Evolutionary conservation across 73 alveolate genomes (phyloP).

Genomic region (Paramecium bursaria): DNA sequence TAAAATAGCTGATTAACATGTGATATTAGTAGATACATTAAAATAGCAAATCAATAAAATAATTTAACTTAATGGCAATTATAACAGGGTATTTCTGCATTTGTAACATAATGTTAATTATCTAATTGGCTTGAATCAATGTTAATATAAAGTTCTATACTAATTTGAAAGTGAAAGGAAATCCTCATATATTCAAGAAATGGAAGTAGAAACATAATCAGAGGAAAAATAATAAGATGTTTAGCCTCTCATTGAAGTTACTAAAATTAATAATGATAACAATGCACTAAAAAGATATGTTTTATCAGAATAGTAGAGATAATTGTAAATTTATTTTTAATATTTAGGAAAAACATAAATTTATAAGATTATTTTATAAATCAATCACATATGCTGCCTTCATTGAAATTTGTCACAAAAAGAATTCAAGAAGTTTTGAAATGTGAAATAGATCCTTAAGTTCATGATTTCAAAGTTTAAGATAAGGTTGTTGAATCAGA

Average conservation of each 20-base stretch:
- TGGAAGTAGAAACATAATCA: neutral
- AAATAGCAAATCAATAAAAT: too few relatives aligned
- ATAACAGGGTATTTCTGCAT: too few relatives aligned
- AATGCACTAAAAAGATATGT: neutral
- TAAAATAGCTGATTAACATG: too few relatives aligned
- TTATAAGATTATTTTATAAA: constrained; percentile 8
- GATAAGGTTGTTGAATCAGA: too few relatives aligned
- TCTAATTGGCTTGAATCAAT: too few relatives aligned
- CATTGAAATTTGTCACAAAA: constrained; percentile 13
- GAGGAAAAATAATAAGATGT: neutral
- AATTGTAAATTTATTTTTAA: neutral
- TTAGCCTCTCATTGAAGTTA: neutral
- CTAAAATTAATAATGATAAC: neutral
- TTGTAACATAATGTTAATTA: too few relatives aligned
- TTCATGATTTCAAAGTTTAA: too few relatives aligned
- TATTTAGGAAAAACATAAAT: constrained; percentile 15
- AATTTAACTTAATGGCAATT: too few relatives aligned
- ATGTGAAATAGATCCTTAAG: too few relatives aligned
- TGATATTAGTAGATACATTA: too few relatives aligned
- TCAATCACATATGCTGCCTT: constrained; percentile 26
- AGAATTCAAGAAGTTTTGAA: constrained; percentile 21
- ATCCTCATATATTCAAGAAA: constrained; percentile 9
- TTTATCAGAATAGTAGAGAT: constrained; percentile 11
- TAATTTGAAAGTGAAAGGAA: constrained; percentile 52
- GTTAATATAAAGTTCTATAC: too few relatives aligned